Evolutionary conservation across 495 filamentous ascomycete species (phyloP), one percentile per base, ranked within the genome.

Genomic region (Chaetomium fimeti): DNA sequence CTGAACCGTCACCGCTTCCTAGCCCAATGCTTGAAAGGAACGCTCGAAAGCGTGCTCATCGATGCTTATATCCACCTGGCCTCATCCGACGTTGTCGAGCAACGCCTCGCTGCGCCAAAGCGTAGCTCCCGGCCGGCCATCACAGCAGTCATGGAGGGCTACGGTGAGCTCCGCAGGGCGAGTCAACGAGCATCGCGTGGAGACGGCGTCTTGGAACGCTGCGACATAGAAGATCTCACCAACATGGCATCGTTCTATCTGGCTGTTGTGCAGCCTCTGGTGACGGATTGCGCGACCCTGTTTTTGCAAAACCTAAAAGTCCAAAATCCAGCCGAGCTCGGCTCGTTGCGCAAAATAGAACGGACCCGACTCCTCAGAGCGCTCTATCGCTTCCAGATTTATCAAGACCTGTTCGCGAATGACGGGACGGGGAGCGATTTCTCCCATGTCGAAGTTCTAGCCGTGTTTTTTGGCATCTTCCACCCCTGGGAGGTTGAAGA

Each of bases 341-440:
- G 65, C 1, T 18, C 48, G 0, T 51, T 70, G 7, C 72, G 63
- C 38, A 28, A 32, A 16, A 66, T 55, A 7, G 73, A 74, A 43
- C 57, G 68, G 24, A 58, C 40, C 22, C 66, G 61, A 24, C 29
- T 71, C 43, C 48, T 66, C 20, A 66, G 73, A 0, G 71, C 71
- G 6, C 54, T 76, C 9, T 76, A 74, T 58, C 69, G 73, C 47
- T 68, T 68, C 62, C 57, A 75, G 20, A 57, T 71, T 9, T 72
- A 57, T 61, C 63, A 64, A 45, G 69, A 72, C 55, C 49, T 74
- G 15, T 71, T 71, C 38, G 71, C 69, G 20, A 12, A 28, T 24
- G 20, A 16, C 20, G 15, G 42, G 3, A 11, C 49, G 12, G 49
- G 28, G 4, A 5, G 1, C 5, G 7, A 27, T 7, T 52, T 36